Evolutionary conservation across 2,329 filamentous ascomycete genomes (phyloP), one percentile per base, ranked within the genome.

Genomic region (Cladophialophora immunda): DNA sequence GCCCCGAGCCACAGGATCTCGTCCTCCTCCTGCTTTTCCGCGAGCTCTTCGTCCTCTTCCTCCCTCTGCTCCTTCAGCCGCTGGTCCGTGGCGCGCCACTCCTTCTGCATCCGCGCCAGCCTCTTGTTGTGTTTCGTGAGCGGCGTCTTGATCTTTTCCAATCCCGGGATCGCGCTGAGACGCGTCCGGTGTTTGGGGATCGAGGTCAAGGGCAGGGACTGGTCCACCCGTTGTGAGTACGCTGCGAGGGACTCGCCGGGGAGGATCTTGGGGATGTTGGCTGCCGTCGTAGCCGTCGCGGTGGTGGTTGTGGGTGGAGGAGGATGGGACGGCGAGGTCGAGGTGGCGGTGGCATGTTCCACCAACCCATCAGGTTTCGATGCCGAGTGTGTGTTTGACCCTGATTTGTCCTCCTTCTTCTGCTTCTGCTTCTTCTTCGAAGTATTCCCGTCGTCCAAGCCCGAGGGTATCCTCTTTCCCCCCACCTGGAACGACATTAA

Each of bases 181-280:
- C 84, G 77, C 68, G 73, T 78, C 73, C 19, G 76, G 64, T 68
- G 80, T 62, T 84, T 88, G 64, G 87, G 83, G 8, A 97, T 83
- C 0, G 90, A 89, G 7, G 88, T 82, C 0, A 99, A 81, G 0
- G 94, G 94, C 6, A 98, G 83, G 0, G 92, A 89, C 57, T 92
- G 91, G 76, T 98, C 90, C 6, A 99, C 95, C 32, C 94, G 89
- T 11, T 89, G 87, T 7, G 89, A 83, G 76, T 96, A 99, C 60
- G 96, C 91, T 4, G 90, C 88, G 75, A 98, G 82, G 59, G 88
- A 87, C 78, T 99, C 95, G 59, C 93, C 92, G 0, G 94, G 93
- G 17, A 88, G 86, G 70, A 98, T 97, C 56, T 87, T 92, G 0
- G 68, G 2, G 5, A 84, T 74, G 71, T 64, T 2, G 71, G 45